These are phyloP conservation scores for Silene noctiflora DNA, from an alignment of 179 eudicot genomes.

Conservation along the genomic window DNA sequence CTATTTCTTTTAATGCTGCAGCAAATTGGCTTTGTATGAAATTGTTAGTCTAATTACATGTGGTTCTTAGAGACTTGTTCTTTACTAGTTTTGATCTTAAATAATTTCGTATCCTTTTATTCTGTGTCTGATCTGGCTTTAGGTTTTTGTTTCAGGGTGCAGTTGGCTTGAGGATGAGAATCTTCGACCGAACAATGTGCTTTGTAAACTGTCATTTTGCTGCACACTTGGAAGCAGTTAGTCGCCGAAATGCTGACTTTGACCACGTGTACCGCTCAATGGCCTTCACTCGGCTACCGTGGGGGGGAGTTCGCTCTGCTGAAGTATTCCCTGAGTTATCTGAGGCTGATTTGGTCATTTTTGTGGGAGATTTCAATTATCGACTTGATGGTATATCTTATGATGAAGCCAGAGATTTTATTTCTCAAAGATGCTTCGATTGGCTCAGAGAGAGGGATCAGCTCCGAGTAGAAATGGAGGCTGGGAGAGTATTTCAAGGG, in stretches of 20 bases:
- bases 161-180: conserved; percentile 93
- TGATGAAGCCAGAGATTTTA: conserved; percentile 97
- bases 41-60: not conserved
- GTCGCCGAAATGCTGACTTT: conserved; percentile 94
- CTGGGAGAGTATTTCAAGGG: conserved; percentile 95
- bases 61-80: not conserved
- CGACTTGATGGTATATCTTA: conserved; percentile 93
- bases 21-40: too few species aligned
- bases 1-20: too few species aligned
- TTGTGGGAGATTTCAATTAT: conserved; percentile 95
- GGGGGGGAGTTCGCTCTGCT: conserved; percentile 40
- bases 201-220: conserved; percentile 99
- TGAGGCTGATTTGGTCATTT: conserved; percentile 94
- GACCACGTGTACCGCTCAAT: conserved; percentile 86
- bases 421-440: conserved; percentile 94
- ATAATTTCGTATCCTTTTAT: conserved; percentile 8
- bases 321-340: conserved; percentile 80
- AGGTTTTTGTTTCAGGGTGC: conserved; percentile 71
- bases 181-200: conserved; percentile 77
- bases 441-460: conserved; percentile 97
- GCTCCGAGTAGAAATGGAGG: conserved; percentile 81
- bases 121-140: conserved; percentile 29
- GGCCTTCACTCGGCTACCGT: conserved; percentile 77
- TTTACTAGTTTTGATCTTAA: not conserved
- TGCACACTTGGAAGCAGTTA: conserved; percentile 91